Conservation (phyloP, 805 yeast genomes). For the Peterozyma toletana region DNA sequence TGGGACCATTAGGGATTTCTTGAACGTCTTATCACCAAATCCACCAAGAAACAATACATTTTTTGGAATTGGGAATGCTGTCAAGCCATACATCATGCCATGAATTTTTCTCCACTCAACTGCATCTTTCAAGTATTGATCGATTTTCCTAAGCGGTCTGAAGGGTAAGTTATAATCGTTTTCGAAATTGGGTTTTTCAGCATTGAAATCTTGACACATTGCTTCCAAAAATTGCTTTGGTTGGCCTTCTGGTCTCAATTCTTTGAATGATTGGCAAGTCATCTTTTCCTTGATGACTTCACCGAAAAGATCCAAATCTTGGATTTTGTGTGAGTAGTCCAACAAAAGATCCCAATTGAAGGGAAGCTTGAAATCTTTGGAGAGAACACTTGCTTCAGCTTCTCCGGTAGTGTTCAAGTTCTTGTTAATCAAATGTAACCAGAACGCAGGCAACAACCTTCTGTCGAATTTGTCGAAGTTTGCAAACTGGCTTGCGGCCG, state of each 20-base stretch:
- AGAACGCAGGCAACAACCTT: conserved; percentile 8
- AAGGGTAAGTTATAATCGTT: conserved; percentile 6
- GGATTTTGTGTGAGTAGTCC: conserved; percentile 6
- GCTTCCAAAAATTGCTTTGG: conserved; percentile 1
- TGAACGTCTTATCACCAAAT: background rate
- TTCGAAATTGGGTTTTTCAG: conserved; percentile 3
- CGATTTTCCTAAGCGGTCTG: conserved; percentile 1
- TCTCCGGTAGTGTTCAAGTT: background rate
- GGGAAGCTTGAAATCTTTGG: conserved; percentile 5
- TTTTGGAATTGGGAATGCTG: conserved; percentile 1
- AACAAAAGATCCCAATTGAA: conserved; percentile 9
- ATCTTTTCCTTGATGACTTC: conserved; percentile 1
- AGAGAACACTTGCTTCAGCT: background rate
- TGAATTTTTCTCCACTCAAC: conserved; percentile 4
- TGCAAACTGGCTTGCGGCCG: background rate
- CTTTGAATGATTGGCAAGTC: conserved; percentile 2
- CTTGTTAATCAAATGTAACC: conserved; percentile 6
- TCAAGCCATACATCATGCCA: conserved; percentile 2
- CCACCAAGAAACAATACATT: conserved; percentile 6
- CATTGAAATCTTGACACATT: conserved; percentile 5
- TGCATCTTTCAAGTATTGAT: conserved; percentile 5
- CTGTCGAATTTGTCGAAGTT: conserved; percentile 4
- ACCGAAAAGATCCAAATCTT: conserved; percentile 5
- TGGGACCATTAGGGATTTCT: conserved; percentile 1
- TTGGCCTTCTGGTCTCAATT: conserved; percentile 1